Base-by-base conservation (phyloP, 2,329 filamentous ascomycete species). In the Albifimbria verrucaria region DNA sequence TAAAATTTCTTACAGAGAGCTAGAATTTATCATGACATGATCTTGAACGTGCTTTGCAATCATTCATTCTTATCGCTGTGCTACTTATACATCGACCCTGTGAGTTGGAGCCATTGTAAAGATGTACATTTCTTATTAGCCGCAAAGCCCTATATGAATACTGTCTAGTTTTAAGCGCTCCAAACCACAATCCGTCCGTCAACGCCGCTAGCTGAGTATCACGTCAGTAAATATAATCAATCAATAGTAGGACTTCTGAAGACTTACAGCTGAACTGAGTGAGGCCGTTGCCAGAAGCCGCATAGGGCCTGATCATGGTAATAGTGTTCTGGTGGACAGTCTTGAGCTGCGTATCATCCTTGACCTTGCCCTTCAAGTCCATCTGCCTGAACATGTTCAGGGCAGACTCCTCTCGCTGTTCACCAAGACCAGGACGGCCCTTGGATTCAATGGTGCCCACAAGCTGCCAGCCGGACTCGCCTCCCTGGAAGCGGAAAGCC, bases 321-420 rank as follows among this genome's bases (percentile, higher is more conserved):
- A 99, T 90, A 23, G 92, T 96, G 75, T 99, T 99, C 71, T 99
- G 94, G 73, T 99, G 94, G 46, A 94, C 85, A 11, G 94, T 97
- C 76, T 91, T 94, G 62, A 99, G 80, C 76, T 96, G 90, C 4
- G 92, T 97, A 69, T 97, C 92, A 65, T 96, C 92, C 68, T 90
- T 90, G 52, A 80, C 77, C 74, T 96, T 96, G 57, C 94, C 94
- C 80, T 94, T 96, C 59, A 99, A 80, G 72, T 99, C 94, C 94
- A 99, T 97, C 77, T 97, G 92, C 65, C 86, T 85, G 77, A 99
- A 99, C 91, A 97, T 96, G 73, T 97, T 96, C 70, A 97, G 77
- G 22, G 94, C 94, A 59, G 89, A 94, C 71, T 97, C 94, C 73
- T 97, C 94, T 26, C 88, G 82, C 54, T 77, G 76, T 52, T 83